Conservation (phyloP, 768 basidiomycete species). For the Harrya chromipes region DNA sequence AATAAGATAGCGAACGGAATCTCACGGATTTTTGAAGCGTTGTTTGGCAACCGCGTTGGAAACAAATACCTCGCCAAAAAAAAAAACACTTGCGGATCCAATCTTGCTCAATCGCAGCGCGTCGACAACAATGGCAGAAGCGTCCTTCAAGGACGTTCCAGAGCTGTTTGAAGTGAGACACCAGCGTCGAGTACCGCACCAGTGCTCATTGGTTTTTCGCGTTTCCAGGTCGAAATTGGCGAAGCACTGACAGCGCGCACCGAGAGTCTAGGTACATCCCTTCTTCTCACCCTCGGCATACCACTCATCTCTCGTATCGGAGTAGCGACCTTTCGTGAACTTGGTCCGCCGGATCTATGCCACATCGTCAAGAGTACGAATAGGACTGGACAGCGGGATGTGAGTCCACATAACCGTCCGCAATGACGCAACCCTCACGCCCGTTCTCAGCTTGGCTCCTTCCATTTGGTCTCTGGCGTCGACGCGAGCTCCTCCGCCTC, state of each 20-base stretch:
- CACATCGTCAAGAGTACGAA: slow-evolving; percentile 94
- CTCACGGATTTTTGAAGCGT: slow-evolving; percentile 11
- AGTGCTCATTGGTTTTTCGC: slow-evolving; percentile 5
- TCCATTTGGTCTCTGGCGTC: slow-evolving; percentile 98
- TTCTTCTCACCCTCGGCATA: not conserved
- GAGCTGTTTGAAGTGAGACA: slow-evolving; percentile 88
- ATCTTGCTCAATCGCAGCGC: not conserved
- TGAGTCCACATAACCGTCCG: slow-evolving; percentile 38
- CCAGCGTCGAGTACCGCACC: not conserved
- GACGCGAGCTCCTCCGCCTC: slow-evolving; percentile 98
- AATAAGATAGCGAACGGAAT: not conserved
- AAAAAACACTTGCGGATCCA: not conserved
- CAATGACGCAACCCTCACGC: not conserved
- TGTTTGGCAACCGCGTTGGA: slow-evolving; percentile 28
- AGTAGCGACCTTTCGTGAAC: slow-evolving; percentile 90
- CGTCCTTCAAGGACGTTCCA: slow-evolving; percentile 88
- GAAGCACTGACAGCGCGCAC: slow-evolving; percentile 88
- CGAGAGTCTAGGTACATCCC: slow-evolving; percentile 78
- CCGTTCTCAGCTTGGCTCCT: slow-evolving; percentile 75
- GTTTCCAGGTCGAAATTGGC: slow-evolving; percentile 76
- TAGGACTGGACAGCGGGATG: slow-evolving; percentile 80
- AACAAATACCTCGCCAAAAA: slow-evolving; percentile 20
- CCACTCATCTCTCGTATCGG: not conserved
- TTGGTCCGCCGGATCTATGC: slow-evolving; percentile 95
- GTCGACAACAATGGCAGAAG: slow-evolving; percentile 51